Conservation (phyloP, 257 asterid species). For the Salvia hispanica region DNA sequence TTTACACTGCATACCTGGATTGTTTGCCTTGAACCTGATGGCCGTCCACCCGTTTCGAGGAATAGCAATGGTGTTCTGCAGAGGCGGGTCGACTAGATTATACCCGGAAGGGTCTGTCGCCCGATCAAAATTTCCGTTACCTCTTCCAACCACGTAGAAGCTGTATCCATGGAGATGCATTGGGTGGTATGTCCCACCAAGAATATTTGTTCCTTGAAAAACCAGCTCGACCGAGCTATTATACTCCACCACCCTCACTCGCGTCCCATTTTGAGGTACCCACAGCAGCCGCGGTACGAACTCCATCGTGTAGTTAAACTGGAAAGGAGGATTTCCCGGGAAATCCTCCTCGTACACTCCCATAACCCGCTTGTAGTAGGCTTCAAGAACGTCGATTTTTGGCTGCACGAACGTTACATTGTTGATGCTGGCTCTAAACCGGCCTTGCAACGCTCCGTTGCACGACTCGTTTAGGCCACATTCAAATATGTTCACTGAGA, state of each 20-base stretch:
- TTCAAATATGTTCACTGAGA: slow-evolving; percentile 44
- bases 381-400: slow-evolving; percentile 45
- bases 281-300: slow-evolving; percentile 22
- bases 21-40: slow-evolving; percentile 61
- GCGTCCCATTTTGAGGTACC: slow-evolving; percentile 34
- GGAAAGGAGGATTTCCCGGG: slow-evolving; percentile 48
- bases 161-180: slow-evolving; percentile 81
- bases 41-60: slow-evolving; percentile 67
- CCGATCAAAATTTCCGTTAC: slow-evolving; percentile 53
- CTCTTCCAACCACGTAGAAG: slow-evolving; percentile 66
- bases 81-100: slow-evolving; percentile 72
- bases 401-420: slow-evolving; percentile 49
- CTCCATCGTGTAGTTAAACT: slow-evolving; percentile 44
- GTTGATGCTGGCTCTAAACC: slow-evolving; percentile 48
- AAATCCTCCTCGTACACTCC: slow-evolving; percentile 44
- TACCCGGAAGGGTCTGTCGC: slow-evolving; percentile 48
- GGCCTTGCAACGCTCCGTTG: slow-evolving; percentile 24
- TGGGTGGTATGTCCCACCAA: slow-evolving; percentile 65
- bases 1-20: slow-evolving; percentile 60
- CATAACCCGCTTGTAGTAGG: slow-evolving; percentile 41
- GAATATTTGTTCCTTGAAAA: slow-evolving; percentile 54
- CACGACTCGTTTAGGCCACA: slow-evolving; percentile 37
- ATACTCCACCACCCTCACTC: slow-evolving; percentile 45
- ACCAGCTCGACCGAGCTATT: slow-evolving; percentile 59
- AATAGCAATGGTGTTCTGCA: slow-evolving; percentile 51